phyloP scores from a whole-genome alignment of 2,329 filamentous ascomycete species.

The Pseudopyricularia cyperi region DNA sequence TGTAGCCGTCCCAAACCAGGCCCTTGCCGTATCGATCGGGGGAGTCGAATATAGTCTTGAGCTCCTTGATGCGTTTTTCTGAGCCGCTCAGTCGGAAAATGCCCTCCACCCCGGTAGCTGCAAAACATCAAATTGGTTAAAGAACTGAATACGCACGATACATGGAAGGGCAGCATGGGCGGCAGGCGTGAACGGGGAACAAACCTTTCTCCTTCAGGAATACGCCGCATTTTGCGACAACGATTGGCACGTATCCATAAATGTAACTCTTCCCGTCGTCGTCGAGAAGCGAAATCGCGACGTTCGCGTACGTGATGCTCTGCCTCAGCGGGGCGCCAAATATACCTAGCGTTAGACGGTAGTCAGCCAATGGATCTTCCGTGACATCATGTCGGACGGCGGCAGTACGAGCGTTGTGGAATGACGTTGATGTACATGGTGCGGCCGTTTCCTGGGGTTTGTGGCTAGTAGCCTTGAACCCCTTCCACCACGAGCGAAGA shows the following conservation, averaged over 20 bases:
- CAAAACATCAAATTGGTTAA: neutral
- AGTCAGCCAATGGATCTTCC: no score
- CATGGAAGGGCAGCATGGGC: neutral
- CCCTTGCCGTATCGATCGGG: slow-evolving; percentile 94
- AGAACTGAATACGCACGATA: neutral
- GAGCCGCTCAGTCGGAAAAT: slow-evolving; percentile 95
- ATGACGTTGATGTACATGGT: slow-evolving; percentile 7
- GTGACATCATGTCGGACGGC: slow-evolving; percentile 16
- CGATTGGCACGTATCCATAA: slow-evolving; percentile 96
- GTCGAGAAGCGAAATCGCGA: slow-evolving; percentile 91
- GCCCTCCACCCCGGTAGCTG: slow-evolving; percentile 87
- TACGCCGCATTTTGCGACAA: slow-evolving; percentile 95
- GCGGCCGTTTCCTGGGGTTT: slow-evolving; percentile 34
- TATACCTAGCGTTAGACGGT: slow-evolving; percentile 50
- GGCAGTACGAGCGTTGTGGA: neutral
- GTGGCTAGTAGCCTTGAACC: slow-evolving; percentile 54
- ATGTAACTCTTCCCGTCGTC: slow-evolving; percentile 91
- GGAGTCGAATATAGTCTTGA: slow-evolving; percentile 84
- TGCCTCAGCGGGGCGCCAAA: slow-evolving; percentile 88
- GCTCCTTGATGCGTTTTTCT: slow-evolving; percentile 95
- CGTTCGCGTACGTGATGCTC: slow-evolving; percentile 95
- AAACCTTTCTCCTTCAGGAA: slow-evolving; percentile 95
- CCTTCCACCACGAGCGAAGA: slow-evolving; percentile 93
- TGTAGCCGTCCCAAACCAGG: slow-evolving; percentile 93
- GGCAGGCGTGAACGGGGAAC: slow-evolving; percentile 10